phyloP scores from a whole-genome alignment of 345 rosid species.

The Firmiana major region DNA sequence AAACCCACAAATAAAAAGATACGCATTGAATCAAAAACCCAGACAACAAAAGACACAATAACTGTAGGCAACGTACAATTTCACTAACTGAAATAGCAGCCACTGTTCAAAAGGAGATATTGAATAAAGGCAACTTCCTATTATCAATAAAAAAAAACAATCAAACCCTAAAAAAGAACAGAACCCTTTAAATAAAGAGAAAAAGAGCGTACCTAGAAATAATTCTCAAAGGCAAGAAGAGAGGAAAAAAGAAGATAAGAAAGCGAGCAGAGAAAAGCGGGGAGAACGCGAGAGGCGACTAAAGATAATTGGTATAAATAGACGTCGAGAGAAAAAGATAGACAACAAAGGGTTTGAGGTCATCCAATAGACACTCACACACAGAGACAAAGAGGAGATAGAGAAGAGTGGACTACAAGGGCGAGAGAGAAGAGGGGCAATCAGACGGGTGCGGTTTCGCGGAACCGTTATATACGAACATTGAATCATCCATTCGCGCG shows the following conservation, averaged over 20 bases:
- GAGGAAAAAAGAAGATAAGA: background rate
- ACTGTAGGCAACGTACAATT: background rate
- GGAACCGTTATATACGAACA: slow-evolving; percentile 37
- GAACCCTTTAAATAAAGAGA: background rate
- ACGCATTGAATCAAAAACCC: background rate
- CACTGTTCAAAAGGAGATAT: background rate
- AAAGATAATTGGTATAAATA: background rate
- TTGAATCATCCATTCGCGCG: slow-evolving; percentile 38
- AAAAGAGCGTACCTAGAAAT: background rate
- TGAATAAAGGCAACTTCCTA: background rate
- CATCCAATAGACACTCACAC: background rate
- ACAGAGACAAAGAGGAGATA: background rate
- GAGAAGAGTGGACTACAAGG: background rate
- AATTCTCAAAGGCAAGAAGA: background rate
- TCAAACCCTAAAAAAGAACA: background rate
- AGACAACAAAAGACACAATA: background rate
- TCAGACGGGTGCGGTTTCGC: slow-evolving; percentile 31
- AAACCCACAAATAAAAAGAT: background rate
- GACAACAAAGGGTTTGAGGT: background rate
- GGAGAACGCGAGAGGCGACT: background rate
- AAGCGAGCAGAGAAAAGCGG: background rate
- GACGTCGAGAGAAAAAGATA: background rate
- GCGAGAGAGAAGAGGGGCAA: slow-evolving; percentile 2
- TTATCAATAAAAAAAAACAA: background rate
- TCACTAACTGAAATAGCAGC: background rate